Base-by-base conservation (phyloP, 176 grass and related monocot genomes). In the Oryza rufipogon region DNA sequence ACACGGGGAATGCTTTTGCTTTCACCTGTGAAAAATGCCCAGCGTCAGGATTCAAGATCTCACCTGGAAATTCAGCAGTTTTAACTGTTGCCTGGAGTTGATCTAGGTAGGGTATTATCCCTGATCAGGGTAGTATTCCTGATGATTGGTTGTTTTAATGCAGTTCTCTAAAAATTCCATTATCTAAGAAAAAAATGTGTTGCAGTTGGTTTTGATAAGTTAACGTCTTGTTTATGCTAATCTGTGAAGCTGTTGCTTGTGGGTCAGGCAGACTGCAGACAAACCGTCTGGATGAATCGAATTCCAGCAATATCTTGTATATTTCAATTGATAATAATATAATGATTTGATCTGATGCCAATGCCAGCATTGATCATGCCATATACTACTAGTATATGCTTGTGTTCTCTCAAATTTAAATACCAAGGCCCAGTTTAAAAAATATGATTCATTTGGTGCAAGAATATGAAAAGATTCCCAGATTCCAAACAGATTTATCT, bases 171-270 rank as follows among this genome's bases (percentile, higher is more conserved):
- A 58, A 58, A 7, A 20, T 3, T 23, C 23, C 20, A 49, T 38
- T 54, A 9, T 69, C 54, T 8, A 8, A 58, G 54, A n/a, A 58
- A 56, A 58, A 58, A 58, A 9, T 20, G 54, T 20, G 17, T 58
- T 58, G 54, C 54, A 58, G 20, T 58, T 58, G 17, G 17, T 77
- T 36, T 61, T 22, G 5, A 41, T 54, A 77, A 75, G 14, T 16
- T 75, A 51, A 19, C 51, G 47, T 28, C 71, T 15, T 51, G 49
- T 23, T 77, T 63, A 78, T 47, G 83, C 38, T 71, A 67, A 79
- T 44, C 49, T 61, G 19, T 16, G 16, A 33, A 83, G 0, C 15
- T n/a, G 12, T 23, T 45, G 36, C 36, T 30, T 77, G 51, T 76
- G 41, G 3, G 19, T 44, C 34, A 25, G 19, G 54, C 54, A 58